phyloP scores from a whole-genome alignment of 2,329 filamentous ascomycete species.

The Fragosphaeria purpurea region DNA sequence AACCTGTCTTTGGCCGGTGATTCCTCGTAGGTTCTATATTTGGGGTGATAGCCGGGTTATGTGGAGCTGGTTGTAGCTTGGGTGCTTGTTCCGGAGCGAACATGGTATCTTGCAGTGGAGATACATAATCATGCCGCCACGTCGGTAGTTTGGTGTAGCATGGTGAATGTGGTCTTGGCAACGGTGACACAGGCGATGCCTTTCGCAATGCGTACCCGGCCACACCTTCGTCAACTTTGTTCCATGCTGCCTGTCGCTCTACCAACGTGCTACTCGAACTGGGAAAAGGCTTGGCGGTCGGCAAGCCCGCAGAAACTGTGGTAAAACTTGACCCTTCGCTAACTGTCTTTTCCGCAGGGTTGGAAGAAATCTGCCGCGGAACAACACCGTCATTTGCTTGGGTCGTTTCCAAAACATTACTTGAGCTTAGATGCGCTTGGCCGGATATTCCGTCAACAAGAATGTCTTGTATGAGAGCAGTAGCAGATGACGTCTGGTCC shows the following conservation, averaged over 20 bases:
- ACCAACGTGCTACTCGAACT: not conserved
- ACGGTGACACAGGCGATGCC: not conserved
- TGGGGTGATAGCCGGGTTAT: too few relatives aligned
- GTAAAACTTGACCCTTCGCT: too few relatives aligned
- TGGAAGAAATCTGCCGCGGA: too few relatives aligned
- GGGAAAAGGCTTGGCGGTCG: not conserved
- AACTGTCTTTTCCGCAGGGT: too few relatives aligned
- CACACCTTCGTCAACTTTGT: constrained; percentile 5
- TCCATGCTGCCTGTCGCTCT: constrained; percentile 5
- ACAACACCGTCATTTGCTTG: too few relatives aligned
- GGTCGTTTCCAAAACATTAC: too few relatives aligned
- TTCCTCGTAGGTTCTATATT: too few relatives aligned
- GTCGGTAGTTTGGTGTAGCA: not conserved
- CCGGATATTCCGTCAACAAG: constrained; percentile 11
- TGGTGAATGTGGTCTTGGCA: not conserved
- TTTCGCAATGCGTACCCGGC: too few relatives aligned
- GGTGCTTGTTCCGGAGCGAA: too few relatives aligned
- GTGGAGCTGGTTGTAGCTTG: too few relatives aligned
- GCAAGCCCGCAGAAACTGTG: too few relatives aligned
- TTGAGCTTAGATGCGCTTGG: not conserved
- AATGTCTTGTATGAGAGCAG: constrained; percentile 9
- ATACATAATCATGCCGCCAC: not conserved
- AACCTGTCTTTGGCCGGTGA: too few relatives aligned
- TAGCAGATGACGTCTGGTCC: constrained; percentile 5
- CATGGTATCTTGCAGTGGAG: not conserved